Evolutionary conservation across 768 basidiomycete species (phyloP).

Genomic region (Pisolithus tinctorius): DNA sequence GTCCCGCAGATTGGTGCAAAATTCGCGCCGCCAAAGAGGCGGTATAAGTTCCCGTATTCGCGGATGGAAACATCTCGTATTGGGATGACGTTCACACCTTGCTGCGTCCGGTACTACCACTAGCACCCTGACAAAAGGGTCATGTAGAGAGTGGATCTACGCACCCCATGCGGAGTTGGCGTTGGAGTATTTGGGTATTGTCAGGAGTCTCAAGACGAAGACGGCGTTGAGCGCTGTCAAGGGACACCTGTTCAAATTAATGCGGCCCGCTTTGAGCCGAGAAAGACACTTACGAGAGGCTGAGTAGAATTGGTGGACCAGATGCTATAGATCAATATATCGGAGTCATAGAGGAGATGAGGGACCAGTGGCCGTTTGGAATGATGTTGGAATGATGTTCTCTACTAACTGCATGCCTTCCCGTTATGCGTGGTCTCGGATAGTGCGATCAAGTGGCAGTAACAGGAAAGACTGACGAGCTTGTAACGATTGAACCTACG

Average conservation of each 20-base stretch:
- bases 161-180: constrained; percentile 63
- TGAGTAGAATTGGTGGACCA: constrained; percentile 45
- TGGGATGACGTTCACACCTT: constrained; percentile 61
- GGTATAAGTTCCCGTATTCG: constrained; percentile 89
- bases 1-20: constrained; percentile 83
- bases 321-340: constrained; percentile 32
- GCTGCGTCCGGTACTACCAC: background rate
- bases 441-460: constrained; percentile 43
- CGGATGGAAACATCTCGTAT: constrained; percentile 93
- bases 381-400: background rate
- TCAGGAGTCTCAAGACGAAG: constrained; percentile 50
- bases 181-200: constrained; percentile 81
- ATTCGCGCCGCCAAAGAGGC: constrained; percentile 88
- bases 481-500: constrained; percentile 35
- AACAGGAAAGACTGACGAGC: constrained; percentile 26
- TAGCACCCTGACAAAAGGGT: background rate
- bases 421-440: background rate
- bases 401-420: background rate
- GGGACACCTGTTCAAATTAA: constrained; percentile 88
- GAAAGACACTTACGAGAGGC: constrained; percentile 68
- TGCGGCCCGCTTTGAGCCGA: constrained; percentile 64
- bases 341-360: constrained; percentile 54
- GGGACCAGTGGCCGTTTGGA: constrained; percentile 12
- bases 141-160: constrained; percentile 39
- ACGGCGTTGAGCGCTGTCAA: constrained; percentile 76